Evolutionary conservation across 176 grass and related monocot genomes (phyloP).

Genomic region (Phoenix dactylifera): DNA sequence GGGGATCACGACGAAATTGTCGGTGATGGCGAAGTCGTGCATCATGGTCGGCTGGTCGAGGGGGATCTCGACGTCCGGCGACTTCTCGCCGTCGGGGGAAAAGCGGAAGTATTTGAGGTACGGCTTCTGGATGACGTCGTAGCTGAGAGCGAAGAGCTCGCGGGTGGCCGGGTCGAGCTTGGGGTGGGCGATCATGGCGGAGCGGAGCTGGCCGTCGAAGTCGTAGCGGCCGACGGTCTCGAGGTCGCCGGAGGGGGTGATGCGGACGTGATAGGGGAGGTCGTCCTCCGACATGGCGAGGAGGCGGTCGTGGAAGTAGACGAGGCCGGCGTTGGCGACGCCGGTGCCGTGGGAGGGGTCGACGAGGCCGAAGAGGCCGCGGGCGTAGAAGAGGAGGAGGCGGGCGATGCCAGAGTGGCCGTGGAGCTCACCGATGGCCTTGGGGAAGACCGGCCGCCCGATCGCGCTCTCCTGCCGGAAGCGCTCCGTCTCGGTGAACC

Average conservation of each 20-base stretch:
- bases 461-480: constrained; percentile 50
- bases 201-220: constrained; percentile 55
- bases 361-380: constrained; percentile 46
- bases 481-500: constrained; percentile 70
- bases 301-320: constrained; percentile 66
- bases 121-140: constrained; percentile 59
- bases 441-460: constrained; percentile 52
- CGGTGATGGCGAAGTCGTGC: constrained; percentile 85
- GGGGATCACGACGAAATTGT: constrained; percentile 57
- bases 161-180: constrained; percentile 71
- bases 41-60: constrained; percentile 74
- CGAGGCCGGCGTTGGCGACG: constrained; percentile 81
- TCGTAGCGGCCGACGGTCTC: constrained; percentile 58
- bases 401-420: constrained; percentile 78
- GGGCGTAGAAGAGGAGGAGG: constrained; percentile 41
- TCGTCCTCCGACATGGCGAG: constrained; percentile 99
- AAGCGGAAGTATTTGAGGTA: constrained; percentile 92
- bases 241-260: constrained; percentile 56
- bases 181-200: constrained; percentile 86
- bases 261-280: constrained; percentile 84
- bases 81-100: constrained; percentile 52
- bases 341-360: constrained; percentile 57
- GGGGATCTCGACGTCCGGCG: constrained; percentile 57
- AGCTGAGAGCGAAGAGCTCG: constrained; percentile 86
- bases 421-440: constrained; percentile 93